Evolutionary conservation across 2,329 filamentous ascomycete genomes (phyloP).

Genomic region (Venturia carpophila): DNA sequence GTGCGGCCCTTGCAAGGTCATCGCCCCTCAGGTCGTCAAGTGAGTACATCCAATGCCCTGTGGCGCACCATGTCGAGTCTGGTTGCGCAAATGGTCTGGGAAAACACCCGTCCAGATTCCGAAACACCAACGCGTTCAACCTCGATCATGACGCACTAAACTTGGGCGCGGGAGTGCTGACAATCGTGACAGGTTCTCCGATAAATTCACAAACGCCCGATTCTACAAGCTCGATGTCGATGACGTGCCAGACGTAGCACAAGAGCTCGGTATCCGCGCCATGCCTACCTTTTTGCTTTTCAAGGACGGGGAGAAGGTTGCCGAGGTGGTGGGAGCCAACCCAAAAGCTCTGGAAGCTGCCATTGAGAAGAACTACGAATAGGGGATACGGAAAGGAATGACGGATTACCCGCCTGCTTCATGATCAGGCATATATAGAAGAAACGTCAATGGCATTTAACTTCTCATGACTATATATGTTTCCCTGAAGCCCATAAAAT

Average conservation of each 20-base stretch:
- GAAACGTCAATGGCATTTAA: background rate
- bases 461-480: background rate
- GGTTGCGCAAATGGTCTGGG: too few species aligned
- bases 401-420: conserved; percentile 38
- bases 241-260: conserved; percentile 63
- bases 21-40: conserved; percentile 66
- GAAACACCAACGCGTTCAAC: too few species aligned
- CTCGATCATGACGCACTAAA: background rate
- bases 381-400: conserved; percentile 66
- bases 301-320: conserved; percentile 66
- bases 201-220: conserved; percentile 52
- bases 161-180: conserved; percentile 9
- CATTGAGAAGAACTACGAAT: conserved; percentile 63
- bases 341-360: conserved; percentile 55
- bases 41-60: conserved; percentile 33
- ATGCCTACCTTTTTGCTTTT: conserved; percentile 91
- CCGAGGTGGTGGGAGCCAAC: conserved; percentile 73
- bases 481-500: background rate
- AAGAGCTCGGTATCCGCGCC: conserved; percentile 72
- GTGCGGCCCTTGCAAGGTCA: conserved; percentile 93
- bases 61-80: too few species aligned
- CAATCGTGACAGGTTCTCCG: conserved; percentile 45
- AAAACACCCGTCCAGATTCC: too few species aligned
- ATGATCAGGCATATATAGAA: background rate
- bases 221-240: conserved; percentile 94